Conservation (phyloP, 2,329 filamentous ascomycete genomes). For the Colletotrichum ledebouriae region DNA sequence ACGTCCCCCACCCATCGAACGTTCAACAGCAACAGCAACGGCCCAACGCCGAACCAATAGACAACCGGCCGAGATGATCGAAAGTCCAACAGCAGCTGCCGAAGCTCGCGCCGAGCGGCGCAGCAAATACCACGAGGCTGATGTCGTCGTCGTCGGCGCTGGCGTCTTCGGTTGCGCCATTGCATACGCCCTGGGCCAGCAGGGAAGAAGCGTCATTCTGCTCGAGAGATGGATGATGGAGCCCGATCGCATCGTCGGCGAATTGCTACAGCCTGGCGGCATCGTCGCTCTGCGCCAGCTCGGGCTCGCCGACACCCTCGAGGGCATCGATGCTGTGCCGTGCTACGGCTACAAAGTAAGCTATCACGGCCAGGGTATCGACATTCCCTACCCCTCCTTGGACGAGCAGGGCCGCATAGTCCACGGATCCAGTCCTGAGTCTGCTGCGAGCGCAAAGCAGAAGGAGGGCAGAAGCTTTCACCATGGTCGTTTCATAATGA, state of each 20-base stretch:
- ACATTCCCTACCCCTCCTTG: conserved; percentile 83
- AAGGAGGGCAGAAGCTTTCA: conserved; percentile 87
- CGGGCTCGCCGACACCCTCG: conserved; percentile 84
- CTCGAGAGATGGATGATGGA: conserved; percentile 91
- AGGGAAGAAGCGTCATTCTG: conserved; percentile 90
- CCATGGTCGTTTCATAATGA: conserved; percentile 92
- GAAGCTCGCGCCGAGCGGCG: conserved; percentile 63
- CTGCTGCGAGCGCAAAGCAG: conserved; percentile 43
- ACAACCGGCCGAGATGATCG: conserved; percentile 46
- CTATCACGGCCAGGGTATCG: conserved; percentile 80
- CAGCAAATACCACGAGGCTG: conserved; percentile 72
- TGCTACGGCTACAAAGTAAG: conserved; percentile 91
- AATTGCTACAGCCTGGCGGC: conserved; percentile 93
- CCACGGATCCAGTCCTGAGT: conserved; percentile 27
- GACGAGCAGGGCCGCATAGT: conserved; percentile 57
- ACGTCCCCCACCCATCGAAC: conserved; percentile 14
- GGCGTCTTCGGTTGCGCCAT: conserved; percentile 91
- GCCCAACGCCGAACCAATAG: neutral
- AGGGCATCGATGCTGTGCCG: conserved; percentile 87
- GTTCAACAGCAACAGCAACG: conserved; percentile 35
- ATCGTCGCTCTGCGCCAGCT: conserved; percentile 84
- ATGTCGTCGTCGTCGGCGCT: conserved; percentile 92
- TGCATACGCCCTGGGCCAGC: conserved; percentile 86
- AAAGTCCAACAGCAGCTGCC: conserved; percentile 50
- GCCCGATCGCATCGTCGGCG: conserved; percentile 95